A percentile compares a stretch with the other conserved stretches of the same genome.
Evolutionary conservation across 768 basidiomycete genomes (phyloP).

Genomic region (Leucocoprinus leucothites): DNA sequence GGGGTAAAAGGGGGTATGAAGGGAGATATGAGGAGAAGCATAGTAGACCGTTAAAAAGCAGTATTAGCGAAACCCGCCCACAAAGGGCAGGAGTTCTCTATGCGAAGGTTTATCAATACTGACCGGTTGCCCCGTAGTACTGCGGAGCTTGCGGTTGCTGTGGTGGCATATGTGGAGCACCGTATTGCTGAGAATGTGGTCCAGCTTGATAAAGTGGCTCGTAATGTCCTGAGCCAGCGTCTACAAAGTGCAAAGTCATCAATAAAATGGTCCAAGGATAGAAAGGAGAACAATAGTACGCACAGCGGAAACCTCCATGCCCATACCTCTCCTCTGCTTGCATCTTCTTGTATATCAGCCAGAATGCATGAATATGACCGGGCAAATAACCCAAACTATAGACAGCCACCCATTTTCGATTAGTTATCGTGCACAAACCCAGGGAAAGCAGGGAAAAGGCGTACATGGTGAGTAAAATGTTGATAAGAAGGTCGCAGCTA

Average conservation of each 20-base stretch:
- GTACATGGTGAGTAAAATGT: constrained; percentile 74
- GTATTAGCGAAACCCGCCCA: neutral
- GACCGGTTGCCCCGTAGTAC: constrained; percentile 41
- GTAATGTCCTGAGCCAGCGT: constrained; percentile 40
- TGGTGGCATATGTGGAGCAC: too few relatives aligned
- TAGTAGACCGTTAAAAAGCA: neutral
- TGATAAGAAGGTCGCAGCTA: constrained; percentile 84
- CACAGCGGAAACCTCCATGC: constrained; percentile 71
- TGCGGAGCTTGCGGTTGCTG: constrained; percentile 25
- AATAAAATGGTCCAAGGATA: neutral
- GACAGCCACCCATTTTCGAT: neutral
- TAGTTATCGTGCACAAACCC: neutral
- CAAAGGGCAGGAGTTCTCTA: neutral
- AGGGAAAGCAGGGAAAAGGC: constrained; percentile 19
- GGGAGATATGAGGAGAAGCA: neutral
- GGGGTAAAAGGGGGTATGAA: neutral
- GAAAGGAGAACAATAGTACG: constrained; percentile 26
- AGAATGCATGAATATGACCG: constrained; percentile 76
- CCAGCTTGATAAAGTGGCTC: constrained; percentile 33
- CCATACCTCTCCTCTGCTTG: constrained; percentile 84
- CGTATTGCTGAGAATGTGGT: constrained; percentile 13
- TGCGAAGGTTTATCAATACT: constrained; percentile 16
- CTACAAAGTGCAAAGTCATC: constrained; percentile 19
- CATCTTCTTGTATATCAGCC: constrained; percentile 90
- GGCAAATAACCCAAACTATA: constrained; percentile 75